Conservation (phyloP, 2,329 filamentous ascomycete genomes). For the Fusarium brevicatenulatum region DNA sequence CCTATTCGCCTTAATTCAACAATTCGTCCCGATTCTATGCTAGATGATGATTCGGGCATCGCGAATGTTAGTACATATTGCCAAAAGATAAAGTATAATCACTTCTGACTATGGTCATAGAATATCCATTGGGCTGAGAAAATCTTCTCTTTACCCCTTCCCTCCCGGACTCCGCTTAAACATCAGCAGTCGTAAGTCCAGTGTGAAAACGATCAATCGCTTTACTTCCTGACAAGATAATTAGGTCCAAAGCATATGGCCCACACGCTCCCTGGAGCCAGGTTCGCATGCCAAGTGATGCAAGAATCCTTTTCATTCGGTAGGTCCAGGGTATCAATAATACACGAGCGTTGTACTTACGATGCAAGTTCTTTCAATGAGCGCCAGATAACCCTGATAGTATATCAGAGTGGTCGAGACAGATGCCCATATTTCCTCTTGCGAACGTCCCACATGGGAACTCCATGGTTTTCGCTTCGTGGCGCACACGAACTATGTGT, state of each 20-base stretch:
- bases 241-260: constrained; percentile 59
- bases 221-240: constrained; percentile 1
- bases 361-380: constrained; percentile 63
- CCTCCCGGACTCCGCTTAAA: constrained; percentile 61
- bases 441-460: constrained; percentile 53
- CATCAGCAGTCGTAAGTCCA: constrained; percentile 49
- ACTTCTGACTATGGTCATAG: constrained; percentile 47
- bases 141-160: constrained; percentile 66
- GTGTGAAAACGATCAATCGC: not conserved
- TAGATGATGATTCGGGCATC: constrained; percentile 43
- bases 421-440: constrained; percentile 60
- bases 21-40: constrained; percentile 48
- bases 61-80: constrained; percentile 26
- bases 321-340: constrained; percentile 42
- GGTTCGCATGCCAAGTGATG: constrained; percentile 57
- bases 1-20: constrained; percentile 49
- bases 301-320: constrained; percentile 66
- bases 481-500: constrained; percentile 67
- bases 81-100: not conserved
- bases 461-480: constrained; percentile 59
- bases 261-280: constrained; percentile 57
- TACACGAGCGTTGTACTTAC: constrained; percentile 3
- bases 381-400: constrained; percentile 63
- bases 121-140: constrained; percentile 68
- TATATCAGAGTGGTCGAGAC: constrained; percentile 58